Conservation (phyloP, 805 yeast species). For the Cyberlindnera galapagoensis region DNA sequence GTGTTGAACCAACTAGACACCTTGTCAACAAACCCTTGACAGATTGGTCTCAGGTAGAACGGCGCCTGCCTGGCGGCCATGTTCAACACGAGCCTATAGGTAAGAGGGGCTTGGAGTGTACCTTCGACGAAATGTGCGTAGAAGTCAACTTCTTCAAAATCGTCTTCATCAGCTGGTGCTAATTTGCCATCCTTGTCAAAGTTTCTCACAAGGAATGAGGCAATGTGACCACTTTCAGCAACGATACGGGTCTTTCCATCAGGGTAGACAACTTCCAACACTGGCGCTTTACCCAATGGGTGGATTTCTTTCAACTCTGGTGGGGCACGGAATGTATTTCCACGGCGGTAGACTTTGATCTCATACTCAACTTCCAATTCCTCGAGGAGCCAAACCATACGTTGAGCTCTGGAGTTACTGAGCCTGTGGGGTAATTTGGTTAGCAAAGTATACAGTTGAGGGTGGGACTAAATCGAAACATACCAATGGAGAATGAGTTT, state of each 20-base stretch:
- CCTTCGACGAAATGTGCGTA: slow-evolving; percentile 58
- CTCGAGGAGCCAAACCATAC: slow-evolving; percentile 62
- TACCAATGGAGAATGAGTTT: slow-evolving; percentile 19
- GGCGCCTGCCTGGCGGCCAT: slow-evolving; percentile 35
- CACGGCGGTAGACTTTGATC: slow-evolving; percentile 44
- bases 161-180: slow-evolving; percentile 32
- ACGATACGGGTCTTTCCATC: slow-evolving; percentile 26
- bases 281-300: slow-evolving; percentile 60
- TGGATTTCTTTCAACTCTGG: slow-evolving; percentile 44
- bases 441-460: not conserved
- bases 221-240: slow-evolving; percentile 58
- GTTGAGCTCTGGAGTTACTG: slow-evolving; percentile 46
- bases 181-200: slow-evolving; percentile 40
- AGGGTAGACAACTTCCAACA: slow-evolving; percentile 39
- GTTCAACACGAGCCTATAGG: slow-evolving; percentile 23
- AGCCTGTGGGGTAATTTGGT: slow-evolving; percentile 10
- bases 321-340: slow-evolving; percentile 40
- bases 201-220: slow-evolving; percentile 42
- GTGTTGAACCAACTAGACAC: slow-evolving; percentile 42
- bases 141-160: slow-evolving; percentile 40
- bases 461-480: slow-evolving; percentile 1
- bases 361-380: slow-evolving; percentile 50
- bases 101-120: slow-evolving; percentile 45
- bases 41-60: slow-evolving; percentile 39
- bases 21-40: slow-evolving; percentile 36